phyloP scores from a whole-genome alignment of 805 yeast genomes.

The Kluyveromyces aestuarii region DNA sequence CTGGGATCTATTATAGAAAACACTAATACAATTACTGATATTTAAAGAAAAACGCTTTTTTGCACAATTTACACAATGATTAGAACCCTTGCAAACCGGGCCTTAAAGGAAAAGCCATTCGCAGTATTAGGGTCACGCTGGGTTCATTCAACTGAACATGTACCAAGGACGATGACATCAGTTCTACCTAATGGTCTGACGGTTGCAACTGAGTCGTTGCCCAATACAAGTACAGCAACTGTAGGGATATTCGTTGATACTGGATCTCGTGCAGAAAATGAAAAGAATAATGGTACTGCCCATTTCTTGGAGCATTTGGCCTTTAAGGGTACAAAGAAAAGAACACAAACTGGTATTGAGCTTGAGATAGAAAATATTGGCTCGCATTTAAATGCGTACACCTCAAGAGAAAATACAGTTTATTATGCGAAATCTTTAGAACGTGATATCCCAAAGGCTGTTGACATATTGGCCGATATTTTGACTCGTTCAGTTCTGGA shows the following conservation, averaged over 20 bases:
- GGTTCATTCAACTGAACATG: background rate
- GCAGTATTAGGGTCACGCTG: background rate
- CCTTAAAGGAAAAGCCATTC: background rate
- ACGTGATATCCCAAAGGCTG: conserved; percentile 73
- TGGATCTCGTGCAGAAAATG: conserved; percentile 91
- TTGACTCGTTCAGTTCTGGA: conserved; percentile 80
- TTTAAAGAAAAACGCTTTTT: too few relatives aligned
- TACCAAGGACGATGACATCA: conserved; percentile 53
- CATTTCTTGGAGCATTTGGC: conserved; percentile 96
- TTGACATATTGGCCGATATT: conserved; percentile 84
- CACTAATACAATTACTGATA: too few relatives aligned
- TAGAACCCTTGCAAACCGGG: background rate
- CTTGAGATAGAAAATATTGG: conserved; percentile 94
- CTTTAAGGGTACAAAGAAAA: conserved; percentile 80
- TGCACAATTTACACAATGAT: background rate
- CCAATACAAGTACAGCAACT: conserved; percentile 87
- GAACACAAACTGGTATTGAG: conserved; percentile 79
- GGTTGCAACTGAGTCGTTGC: conserved; percentile 83
- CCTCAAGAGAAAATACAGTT: conserved; percentile 95
- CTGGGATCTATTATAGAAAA: too few relatives aligned
- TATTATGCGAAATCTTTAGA: conserved; percentile 85
- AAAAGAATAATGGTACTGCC: conserved; percentile 85
- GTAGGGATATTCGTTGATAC: conserved; percentile 99
- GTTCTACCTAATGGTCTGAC: conserved; percentile 85
- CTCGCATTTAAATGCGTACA: conserved; percentile 96